Evolutionary conservation across 140 eudicot genomes (phyloP).

Genomic region (Cichorium intybus): DNA sequence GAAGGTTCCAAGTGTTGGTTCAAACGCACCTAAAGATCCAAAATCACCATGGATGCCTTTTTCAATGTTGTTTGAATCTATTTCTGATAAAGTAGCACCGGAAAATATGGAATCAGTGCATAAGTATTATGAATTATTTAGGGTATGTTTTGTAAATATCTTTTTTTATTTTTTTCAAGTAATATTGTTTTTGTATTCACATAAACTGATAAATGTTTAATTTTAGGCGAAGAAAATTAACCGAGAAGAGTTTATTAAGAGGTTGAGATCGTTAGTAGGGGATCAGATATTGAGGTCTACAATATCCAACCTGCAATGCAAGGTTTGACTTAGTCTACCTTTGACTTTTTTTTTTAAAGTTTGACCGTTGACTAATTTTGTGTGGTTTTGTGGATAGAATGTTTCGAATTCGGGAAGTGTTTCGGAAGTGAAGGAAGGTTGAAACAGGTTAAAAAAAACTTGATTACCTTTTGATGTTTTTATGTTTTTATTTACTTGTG

Average conservation of each 20-base stretch:
- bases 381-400: slow-evolving; percentile 18
- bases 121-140: slow-evolving; percentile 33
- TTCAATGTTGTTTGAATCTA: slow-evolving; percentile 44
- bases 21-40: slow-evolving; percentile 42
- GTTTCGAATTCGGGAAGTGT: slow-evolving; percentile 12
- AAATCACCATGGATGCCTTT: slow-evolving; percentile 76
- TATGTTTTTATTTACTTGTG: too few relatives aligned
- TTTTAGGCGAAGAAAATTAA: slow-evolving; percentile 39
- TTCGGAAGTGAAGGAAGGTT: slow-evolving; percentile 19
- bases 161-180: background rate
- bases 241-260: slow-evolving; percentile 47
- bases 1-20: slow-evolving; percentile 34
- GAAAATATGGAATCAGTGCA: slow-evolving; percentile 37
- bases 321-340: slow-evolving; percentile 35
- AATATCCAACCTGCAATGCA: slow-evolving; percentile 39
- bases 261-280: slow-evolving; percentile 54
- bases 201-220: background rate
- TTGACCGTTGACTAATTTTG: background rate
- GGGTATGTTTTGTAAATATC: slow-evolving; percentile 38
- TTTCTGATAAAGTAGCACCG: slow-evolving; percentile 41
- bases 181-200: background rate
- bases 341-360: background rate
- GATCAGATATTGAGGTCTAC: slow-evolving; percentile 52
- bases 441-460: slow-evolving; percentile 20
- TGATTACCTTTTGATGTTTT: background rate